Conservation (phyloP, 345 rosid species). For the Passiflora organensis region DNA sequence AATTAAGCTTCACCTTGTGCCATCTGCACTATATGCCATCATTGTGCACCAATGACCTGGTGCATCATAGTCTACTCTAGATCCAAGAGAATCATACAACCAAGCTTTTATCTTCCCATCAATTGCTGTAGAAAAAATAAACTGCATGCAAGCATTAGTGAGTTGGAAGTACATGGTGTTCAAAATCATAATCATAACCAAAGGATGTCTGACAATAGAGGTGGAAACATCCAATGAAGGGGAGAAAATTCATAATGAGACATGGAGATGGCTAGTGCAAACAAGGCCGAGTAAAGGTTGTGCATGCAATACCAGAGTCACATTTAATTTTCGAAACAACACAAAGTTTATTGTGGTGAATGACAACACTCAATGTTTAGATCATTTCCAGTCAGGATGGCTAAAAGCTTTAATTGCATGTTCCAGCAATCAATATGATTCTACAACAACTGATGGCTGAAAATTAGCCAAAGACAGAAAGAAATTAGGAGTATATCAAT, state of each 20-base stretch:
- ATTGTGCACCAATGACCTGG: slow-evolving; percentile 72
- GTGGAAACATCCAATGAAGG: too few relatives aligned
- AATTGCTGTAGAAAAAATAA: slow-evolving; percentile 78
- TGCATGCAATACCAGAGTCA: too few relatives aligned
- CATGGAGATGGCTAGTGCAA: too few relatives aligned
- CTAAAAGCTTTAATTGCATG: too few relatives aligned
- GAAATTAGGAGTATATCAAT: too few relatives aligned
- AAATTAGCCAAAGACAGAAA: too few relatives aligned
- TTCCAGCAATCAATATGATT: too few relatives aligned
- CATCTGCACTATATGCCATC: slow-evolving; percentile 88
- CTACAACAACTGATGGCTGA: too few relatives aligned
- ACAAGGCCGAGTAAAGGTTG: too few relatives aligned
- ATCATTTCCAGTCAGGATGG: too few relatives aligned
- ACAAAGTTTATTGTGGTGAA: neutral
- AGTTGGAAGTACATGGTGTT: slow-evolving; percentile 3
- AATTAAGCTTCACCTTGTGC: slow-evolving; percentile 46
- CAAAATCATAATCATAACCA: neutral
- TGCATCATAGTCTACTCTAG: slow-evolving; percentile 89
- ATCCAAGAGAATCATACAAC: slow-evolving; percentile 73
- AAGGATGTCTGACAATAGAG: neutral
- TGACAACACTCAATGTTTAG: neutral
- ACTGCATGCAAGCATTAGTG: slow-evolving; percentile 36
- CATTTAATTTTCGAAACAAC: neutral
- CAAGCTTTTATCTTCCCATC: slow-evolving; percentile 95
- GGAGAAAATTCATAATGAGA: too few relatives aligned